Evolutionary conservation across 371 early-diverging fungal species (phyloP).

Genomic region (Fennellomyces sp.): DNA sequence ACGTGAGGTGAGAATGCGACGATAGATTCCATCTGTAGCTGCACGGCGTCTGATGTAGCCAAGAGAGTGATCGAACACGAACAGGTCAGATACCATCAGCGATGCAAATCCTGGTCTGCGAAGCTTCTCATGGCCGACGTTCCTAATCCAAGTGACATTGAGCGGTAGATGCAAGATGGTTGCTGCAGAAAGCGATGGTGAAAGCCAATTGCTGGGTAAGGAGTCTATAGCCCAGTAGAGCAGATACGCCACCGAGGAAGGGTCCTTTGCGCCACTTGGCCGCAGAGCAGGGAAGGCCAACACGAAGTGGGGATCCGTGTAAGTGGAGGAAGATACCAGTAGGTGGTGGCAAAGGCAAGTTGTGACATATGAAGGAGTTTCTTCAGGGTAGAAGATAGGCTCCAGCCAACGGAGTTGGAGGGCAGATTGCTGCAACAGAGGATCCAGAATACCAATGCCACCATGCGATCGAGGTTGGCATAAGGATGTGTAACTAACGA

Average conservation of each 20-base stretch:
- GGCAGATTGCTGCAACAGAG: not conserved
- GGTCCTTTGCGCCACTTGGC: not conserved
- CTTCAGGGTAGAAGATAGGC: constrained; percentile 2
- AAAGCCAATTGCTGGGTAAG: not conserved
- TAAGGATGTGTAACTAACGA: not conserved
- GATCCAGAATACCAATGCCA: constrained; percentile 17
- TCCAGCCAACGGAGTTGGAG: constrained; percentile 19
- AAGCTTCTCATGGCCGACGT: not conserved
- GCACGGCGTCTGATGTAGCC: not conserved
- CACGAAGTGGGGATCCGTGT: not conserved
- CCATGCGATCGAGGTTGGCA: constrained; percentile 7
- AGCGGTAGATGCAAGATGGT: not conserved
- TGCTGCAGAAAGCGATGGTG: not conserved
- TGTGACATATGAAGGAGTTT: not conserved
- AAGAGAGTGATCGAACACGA: not conserved
- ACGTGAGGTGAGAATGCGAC: not conserved
- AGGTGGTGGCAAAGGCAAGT: not conserved
- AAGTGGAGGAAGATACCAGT: no score
- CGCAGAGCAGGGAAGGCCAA: not conserved
- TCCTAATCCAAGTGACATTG: not conserved
- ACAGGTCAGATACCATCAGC: not conserved
- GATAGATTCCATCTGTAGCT: not conserved
- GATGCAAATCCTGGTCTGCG: not conserved
- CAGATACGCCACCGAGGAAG: not conserved
- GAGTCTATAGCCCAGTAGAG: not conserved